Percentiles rank a stretch among this genome's conserved stretches.
phyloP scores from a whole-genome alignment of 768 basidiomycete genomes.

The Naganishia vishniacii region DNA sequence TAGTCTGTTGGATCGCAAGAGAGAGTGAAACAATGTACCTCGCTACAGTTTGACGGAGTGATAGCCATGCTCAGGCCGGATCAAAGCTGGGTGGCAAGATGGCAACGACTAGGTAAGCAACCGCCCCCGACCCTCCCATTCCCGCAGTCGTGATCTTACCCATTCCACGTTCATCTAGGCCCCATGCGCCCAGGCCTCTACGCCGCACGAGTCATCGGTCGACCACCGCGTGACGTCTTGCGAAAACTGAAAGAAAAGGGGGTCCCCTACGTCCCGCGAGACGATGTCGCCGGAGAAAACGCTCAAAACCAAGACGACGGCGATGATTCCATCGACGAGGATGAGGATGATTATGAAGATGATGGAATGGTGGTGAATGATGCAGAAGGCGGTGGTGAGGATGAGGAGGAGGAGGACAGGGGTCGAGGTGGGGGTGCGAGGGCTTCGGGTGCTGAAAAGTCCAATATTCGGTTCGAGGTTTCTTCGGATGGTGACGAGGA shows the following conservation, averaged over 20 bases:
- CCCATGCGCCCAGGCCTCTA: slow-evolving; percentile 89
- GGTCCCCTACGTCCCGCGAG: slow-evolving; percentile 28
- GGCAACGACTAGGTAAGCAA: slow-evolving; percentile 80
- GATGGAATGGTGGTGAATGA: slow-evolving; percentile 22
- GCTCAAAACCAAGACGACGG: slow-evolving; percentile 31
- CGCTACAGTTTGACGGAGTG: slow-evolving; percentile 84
- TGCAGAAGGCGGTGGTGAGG: slow-evolving; percentile 21
- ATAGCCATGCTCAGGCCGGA: slow-evolving; percentile 81
- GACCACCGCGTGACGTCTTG: slow-evolving; percentile 42
- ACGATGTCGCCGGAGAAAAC: slow-evolving; percentile 53
- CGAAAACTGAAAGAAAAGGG: slow-evolving; percentile 28
- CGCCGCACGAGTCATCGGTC: slow-evolving; percentile 62
- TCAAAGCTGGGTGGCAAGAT: slow-evolving; percentile 88
- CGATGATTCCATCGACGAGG: slow-evolving; percentile 25
- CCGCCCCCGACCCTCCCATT: neutral
- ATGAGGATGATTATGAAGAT: slow-evolving; percentile 24
- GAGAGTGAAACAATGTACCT: slow-evolving; percentile 77
- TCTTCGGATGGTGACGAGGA: slow-evolving; percentile 48
- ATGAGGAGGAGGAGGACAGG: slow-evolving; percentile 60
- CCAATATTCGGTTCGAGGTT: slow-evolving; percentile 59
- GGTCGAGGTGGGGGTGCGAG: slow-evolving; percentile 56
- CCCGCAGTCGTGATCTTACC: slow-evolving; percentile 9
- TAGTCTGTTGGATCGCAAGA: slow-evolving; percentile 86
- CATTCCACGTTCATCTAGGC: slow-evolving; percentile 53
- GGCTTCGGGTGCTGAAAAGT: slow-evolving; percentile 56